Conservation (phyloP, 257 asterid genomes). For the Haberlea rhodopensis region DNA sequence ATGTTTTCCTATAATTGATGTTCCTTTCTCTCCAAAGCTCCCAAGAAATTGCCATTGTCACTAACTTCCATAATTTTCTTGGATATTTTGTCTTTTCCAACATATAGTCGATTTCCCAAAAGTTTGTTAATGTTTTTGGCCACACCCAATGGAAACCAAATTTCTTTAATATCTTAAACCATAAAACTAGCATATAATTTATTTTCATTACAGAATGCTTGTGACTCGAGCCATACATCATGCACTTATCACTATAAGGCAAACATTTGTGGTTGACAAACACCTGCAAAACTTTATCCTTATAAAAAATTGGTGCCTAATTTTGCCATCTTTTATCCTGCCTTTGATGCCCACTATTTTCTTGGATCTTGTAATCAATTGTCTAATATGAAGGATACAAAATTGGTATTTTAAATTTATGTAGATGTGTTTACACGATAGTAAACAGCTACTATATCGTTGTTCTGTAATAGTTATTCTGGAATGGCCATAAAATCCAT, state of each 20-base stretch:
- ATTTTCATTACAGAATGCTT: not conserved
- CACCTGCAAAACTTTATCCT: not conserved
- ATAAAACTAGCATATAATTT: not conserved
- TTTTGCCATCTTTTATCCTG: not conserved
- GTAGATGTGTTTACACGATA: not conserved
- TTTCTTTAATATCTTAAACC: not conserved
- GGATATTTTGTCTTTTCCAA: too few species aligned
- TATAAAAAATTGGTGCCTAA: not conserved
- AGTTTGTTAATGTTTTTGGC: too few species aligned
- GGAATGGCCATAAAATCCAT: not conserved
- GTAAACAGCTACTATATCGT: not conserved
- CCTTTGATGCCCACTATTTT: not conserved
- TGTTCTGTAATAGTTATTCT: not conserved
- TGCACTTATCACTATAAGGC: not conserved
- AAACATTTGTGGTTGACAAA: not conserved
- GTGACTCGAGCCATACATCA: not conserved
- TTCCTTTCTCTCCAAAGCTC: too few species aligned
- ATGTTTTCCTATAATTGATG: too few species aligned
- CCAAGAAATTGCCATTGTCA: too few species aligned
- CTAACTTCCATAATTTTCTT: too few species aligned
- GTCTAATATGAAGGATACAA: not conserved
- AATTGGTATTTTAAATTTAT: too few species aligned
- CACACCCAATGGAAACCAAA: not conserved
- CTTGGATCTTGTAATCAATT: not conserved
- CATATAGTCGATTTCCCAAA: too few species aligned